Evolutionary conservation across 306 rosid genomes (phyloP).

Genomic region (Arachis hypogaea): DNA sequence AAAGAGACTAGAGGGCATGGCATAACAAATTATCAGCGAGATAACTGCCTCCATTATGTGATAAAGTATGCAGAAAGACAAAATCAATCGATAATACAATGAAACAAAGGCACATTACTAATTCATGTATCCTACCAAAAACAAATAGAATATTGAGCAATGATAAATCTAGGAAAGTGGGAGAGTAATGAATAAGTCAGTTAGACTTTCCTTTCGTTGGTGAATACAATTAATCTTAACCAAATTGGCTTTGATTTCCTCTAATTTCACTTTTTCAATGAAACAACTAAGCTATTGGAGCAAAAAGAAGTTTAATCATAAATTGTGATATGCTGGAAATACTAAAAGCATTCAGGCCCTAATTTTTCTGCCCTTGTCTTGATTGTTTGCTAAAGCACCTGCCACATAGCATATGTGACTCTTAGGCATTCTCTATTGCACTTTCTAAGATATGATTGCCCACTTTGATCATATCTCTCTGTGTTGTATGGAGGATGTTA

Average conservation of each 20-base stretch:
- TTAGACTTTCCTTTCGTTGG: conserved; percentile 9
- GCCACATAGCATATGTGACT: neutral
- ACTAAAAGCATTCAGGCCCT: neutral
- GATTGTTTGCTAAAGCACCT: conserved; percentile 5
- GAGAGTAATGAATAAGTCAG: neutral
- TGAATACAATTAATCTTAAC: conserved; percentile 15
- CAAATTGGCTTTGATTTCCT: conserved; percentile 4
- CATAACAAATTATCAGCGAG: conserved; percentile 1
- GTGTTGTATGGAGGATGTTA: conserved; percentile 11
- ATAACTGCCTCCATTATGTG: conserved; percentile 2
- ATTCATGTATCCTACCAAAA: neutral
- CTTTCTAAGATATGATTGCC: conserved; percentile 22
- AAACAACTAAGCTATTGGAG: conserved; percentile 5
- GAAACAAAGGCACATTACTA: conserved; percentile 5
- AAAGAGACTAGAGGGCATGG: conserved; percentile 9
- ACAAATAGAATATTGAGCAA: conserved; percentile 3
- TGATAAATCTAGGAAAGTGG: neutral
- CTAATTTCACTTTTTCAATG: neutral
- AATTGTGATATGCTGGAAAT: neutral
- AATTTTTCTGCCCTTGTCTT: neutral
- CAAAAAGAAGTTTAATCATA: neutral
- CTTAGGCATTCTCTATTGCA: neutral
- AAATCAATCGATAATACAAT: conserved; percentile 22
- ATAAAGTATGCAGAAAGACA: conserved; percentile 29
- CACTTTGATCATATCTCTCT: neutral